Evolutionary conservation across 106 monocot genomes (phyloP).

Genomic region (Platanthera guangdongensis): DNA sequence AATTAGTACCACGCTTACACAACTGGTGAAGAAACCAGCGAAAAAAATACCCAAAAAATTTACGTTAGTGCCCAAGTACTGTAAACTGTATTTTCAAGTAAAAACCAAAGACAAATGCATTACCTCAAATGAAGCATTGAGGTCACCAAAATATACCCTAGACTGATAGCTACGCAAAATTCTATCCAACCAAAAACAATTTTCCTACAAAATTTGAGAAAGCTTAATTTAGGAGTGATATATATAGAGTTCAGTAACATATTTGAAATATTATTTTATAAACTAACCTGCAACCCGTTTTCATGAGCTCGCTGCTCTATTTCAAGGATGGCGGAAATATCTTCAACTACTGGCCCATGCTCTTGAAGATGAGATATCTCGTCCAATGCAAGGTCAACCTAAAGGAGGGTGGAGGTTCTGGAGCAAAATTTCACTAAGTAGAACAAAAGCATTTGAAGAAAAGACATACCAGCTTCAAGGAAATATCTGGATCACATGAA

Average conservation of each 20-base stretch:
- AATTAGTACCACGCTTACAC: background rate
- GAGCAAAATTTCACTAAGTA: background rate
- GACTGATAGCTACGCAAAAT: conserved; percentile 93
- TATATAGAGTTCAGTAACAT: background rate
- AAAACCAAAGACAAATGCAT: background rate
- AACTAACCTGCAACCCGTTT: conserved; percentile 86
- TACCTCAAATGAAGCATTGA: conserved; percentile 77
- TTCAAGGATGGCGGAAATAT: conserved; percentile 79
- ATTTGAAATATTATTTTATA: conserved; percentile 5
- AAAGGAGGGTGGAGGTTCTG: background rate
- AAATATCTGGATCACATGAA: conserved; percentile 90
- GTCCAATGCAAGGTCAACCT: conserved; percentile 92
- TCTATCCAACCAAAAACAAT: conserved; percentile 93
- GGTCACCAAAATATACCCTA: conserved; percentile 76
- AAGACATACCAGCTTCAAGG: conserved; percentile 78
- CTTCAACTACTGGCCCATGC: conserved; percentile 66
- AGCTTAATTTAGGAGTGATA: background rate
- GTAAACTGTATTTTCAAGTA: background rate
- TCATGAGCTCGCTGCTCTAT: conserved; percentile 99
- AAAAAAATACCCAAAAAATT: background rate
- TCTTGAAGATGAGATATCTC: conserved; percentile 85
- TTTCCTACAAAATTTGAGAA: conserved; percentile 57
- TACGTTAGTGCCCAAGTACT: background rate
- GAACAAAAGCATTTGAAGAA: background rate
- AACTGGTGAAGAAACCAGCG: background rate